phyloP scores from a whole-genome alignment of 371 early-diverging fungal species.

The Batkoa obscura region DNA sequence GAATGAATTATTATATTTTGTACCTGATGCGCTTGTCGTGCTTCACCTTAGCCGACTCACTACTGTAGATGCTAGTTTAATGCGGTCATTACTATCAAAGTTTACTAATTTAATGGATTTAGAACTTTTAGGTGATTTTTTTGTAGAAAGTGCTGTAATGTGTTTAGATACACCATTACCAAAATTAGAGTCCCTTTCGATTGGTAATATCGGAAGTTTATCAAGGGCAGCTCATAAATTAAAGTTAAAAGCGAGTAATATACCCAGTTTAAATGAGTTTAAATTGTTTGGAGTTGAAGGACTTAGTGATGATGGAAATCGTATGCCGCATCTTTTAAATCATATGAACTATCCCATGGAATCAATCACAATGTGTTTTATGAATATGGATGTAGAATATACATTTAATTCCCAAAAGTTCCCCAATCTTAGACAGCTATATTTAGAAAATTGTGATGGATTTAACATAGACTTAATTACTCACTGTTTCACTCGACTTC shows the following conservation, averaged over 20 bases:
- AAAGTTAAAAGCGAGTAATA: not conserved
- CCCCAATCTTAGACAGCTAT: not conserved
- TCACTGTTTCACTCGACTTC: not conserved
- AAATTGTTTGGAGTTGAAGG: not conserved
- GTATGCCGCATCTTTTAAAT: not conserved
- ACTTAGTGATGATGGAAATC: not conserved
- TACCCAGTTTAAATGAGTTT: not conserved
- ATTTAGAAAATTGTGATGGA: not conserved
- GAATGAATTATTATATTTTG: not conserved
- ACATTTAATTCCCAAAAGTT: not conserved
- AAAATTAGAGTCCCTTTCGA: not conserved
- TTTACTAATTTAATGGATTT: not conserved
- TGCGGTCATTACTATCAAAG: not conserved
- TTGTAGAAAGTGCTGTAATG: not conserved
- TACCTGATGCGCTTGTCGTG: not conserved
- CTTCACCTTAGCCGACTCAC: not conserved
- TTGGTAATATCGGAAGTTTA: not conserved
- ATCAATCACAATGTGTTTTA: not conserved
- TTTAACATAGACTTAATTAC: not conserved
- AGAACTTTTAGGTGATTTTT: not conserved
- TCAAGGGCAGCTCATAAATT: not conserved
- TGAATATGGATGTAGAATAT: constrained; percentile 1
- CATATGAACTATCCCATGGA: not conserved
- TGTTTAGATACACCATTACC: not conserved
- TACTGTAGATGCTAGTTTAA: not conserved